A percentile compares a stretch with the other conserved stretches of the same genome.
phyloP scores from a whole-genome alignment of 257 asterid species.

The Jacaranda copaia region DNA sequence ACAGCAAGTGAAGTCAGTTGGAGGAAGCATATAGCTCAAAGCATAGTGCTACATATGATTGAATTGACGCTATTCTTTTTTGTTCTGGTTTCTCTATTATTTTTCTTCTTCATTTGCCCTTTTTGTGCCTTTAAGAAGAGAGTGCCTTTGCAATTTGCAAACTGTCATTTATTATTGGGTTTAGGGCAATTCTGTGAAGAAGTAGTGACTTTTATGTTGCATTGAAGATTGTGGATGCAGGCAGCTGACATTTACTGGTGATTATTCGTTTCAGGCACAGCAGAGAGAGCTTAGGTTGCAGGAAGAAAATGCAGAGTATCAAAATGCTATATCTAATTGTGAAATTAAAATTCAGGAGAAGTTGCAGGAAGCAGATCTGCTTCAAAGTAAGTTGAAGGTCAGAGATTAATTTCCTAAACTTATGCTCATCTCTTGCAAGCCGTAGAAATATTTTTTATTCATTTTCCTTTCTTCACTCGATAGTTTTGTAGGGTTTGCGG shows the following conservation, averaged over 20 bases:
- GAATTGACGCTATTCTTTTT: not conserved
- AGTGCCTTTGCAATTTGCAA: not conserved
- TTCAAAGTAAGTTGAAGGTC: slow-evolving; percentile 80
- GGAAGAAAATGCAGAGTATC: slow-evolving; percentile 88
- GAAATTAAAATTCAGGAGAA: slow-evolving; percentile 77
- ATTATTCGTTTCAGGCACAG: slow-evolving; percentile 57
- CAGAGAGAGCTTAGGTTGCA: slow-evolving; percentile 72
- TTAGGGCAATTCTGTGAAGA: too few species aligned
- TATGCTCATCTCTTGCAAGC: not conserved
- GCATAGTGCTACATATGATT: not conserved
- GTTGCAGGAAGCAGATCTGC: slow-evolving; percentile 72
- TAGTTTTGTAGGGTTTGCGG: not conserved
- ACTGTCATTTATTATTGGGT: not conserved
- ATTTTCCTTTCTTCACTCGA: slow-evolving; percentile 20
- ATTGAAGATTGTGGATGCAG: slow-evolving; percentile 2
- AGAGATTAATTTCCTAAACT: slow-evolving; percentile 39
- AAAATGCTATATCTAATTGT: slow-evolving; percentile 66
- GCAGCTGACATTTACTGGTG: slow-evolving; percentile 16
- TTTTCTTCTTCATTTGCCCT: not conserved
- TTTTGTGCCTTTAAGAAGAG: not conserved
- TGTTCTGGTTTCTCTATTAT: not conserved
- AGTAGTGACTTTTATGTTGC: not conserved
- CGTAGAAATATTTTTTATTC: not conserved
- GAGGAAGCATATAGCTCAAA: slow-evolving; percentile 13
- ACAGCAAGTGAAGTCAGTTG: not conserved